Conservation (phyloP, 2,329 filamentous ascomycete genomes). For the Ophiostoma tasmaniense region DNA sequence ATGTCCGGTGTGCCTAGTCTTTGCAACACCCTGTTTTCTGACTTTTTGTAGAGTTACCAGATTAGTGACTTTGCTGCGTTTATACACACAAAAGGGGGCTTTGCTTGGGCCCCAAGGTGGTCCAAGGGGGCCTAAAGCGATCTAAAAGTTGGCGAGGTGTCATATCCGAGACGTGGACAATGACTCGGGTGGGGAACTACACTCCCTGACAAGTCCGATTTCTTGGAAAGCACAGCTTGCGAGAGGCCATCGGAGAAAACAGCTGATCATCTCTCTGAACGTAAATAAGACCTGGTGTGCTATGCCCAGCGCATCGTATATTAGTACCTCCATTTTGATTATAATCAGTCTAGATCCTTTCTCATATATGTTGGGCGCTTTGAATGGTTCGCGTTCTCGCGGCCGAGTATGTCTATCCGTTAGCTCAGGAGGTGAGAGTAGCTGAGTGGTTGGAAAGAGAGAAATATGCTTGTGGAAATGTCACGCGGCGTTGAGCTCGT, state of each 20-base stretch:
- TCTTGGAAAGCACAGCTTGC: not conserved
- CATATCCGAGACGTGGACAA: not conserved
- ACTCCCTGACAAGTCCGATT: not conserved
- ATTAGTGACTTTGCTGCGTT: not conserved
- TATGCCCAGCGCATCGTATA: not conserved
- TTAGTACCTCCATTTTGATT: not conserved
- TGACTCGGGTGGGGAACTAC: not conserved
- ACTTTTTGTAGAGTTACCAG: not conserved
- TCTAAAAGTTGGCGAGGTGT: not conserved
- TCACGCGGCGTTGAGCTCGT: not conserved
- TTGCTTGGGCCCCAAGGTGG: not conserved
- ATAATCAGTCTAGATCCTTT: not conserved
- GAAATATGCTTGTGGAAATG: not conserved
- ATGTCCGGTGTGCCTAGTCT: not conserved
- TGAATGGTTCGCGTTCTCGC: not conserved
- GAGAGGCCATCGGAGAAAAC: not conserved
- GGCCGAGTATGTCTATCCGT: not conserved
- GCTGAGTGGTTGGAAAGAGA: not conserved
- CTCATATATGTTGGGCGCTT: not conserved
- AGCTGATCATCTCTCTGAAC: not conserved
- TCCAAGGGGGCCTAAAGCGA: not conserved
- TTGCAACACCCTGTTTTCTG: not conserved
- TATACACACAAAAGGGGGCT: not conserved
- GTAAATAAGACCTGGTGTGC: not conserved
- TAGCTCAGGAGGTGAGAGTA: not conserved